phyloP scores from a whole-genome alignment of 208 protist genomes.

The Borovskyia barvae region DNA sequence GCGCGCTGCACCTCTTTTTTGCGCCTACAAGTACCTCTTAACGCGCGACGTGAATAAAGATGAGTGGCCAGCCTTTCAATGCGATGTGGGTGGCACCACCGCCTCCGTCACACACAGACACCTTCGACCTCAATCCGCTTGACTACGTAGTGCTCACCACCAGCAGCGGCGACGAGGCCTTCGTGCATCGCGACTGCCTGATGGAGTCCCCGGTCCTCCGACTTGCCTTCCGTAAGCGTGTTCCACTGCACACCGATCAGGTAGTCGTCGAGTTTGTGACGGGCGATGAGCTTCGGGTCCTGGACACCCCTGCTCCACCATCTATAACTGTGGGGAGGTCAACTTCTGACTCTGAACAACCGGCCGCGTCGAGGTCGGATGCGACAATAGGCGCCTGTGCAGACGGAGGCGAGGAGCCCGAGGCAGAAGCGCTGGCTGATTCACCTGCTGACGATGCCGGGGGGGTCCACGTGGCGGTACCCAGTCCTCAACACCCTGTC shows the following conservation, averaged over 20 bases:
- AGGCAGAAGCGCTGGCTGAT: too few species aligned
- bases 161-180: constrained; percentile 52
- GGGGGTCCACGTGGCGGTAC: background rate
- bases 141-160: constrained; percentile 70
- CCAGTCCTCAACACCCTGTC: constrained; percentile 6
- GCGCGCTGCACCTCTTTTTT: too few species aligned
- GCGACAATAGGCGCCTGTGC: too few species aligned
- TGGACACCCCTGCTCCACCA: too few species aligned
- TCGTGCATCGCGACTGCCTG: constrained; percentile 59
- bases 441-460: background rate
- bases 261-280: constrained; percentile 34
- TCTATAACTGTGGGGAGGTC: too few species aligned
- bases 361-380: too few species aligned
- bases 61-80: constrained; percentile 71
- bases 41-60: too few species aligned
- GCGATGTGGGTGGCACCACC: constrained; percentile 85
- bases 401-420: too few species aligned
- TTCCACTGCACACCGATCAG: constrained; percentile 18
- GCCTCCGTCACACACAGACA: constrained; percentile 76
- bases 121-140: constrained; percentile 45
- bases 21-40: too few species aligned
- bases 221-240: constrained; percentile 48
- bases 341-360: too few species aligned
- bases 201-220: constrained; percentile 61
- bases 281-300: background rate